Evolutionary conservation across 2,329 filamentous ascomycete species (phyloP).

Genomic region (Trichoderma sp.): DNA sequence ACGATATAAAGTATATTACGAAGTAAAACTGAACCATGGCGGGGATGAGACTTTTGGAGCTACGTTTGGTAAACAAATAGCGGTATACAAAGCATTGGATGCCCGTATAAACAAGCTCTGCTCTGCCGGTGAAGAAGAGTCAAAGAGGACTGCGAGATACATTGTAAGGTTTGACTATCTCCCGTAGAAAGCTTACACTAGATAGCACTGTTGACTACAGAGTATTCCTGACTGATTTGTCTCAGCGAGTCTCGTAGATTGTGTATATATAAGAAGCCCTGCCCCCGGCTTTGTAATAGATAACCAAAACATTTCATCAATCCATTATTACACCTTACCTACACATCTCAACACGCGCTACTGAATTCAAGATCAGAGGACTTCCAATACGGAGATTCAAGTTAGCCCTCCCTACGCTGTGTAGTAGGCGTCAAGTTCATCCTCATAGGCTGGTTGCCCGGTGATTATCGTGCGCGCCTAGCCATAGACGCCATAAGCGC

Average conservation of each 20-base stretch:
- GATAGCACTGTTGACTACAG: background rate
- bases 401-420: background rate
- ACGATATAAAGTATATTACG: background rate
- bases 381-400: background rate
- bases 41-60: background rate
- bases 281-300: background rate
- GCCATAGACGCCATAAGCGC: conserved; percentile 3
- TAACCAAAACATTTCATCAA: background rate
- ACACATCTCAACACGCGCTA: background rate
- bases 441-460: background rate
- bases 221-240: background rate
- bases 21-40: background rate
- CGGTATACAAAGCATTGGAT: background rate
- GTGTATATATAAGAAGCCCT: background rate
- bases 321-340: background rate
- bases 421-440: background rate
- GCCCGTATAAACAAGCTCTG: background rate
- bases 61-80: background rate
- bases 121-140: background rate
- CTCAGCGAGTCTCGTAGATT: background rate
- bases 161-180: background rate
- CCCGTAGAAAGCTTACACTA: background rate
- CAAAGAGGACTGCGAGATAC: background rate
- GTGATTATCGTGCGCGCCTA: background rate
- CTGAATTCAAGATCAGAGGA: background rate